Percentiles rank a stretch among this genome's conserved stretches.
phyloP scores from a whole-genome alignment of 208 protist genomes.

The Wallacemonas sp. region DNA sequence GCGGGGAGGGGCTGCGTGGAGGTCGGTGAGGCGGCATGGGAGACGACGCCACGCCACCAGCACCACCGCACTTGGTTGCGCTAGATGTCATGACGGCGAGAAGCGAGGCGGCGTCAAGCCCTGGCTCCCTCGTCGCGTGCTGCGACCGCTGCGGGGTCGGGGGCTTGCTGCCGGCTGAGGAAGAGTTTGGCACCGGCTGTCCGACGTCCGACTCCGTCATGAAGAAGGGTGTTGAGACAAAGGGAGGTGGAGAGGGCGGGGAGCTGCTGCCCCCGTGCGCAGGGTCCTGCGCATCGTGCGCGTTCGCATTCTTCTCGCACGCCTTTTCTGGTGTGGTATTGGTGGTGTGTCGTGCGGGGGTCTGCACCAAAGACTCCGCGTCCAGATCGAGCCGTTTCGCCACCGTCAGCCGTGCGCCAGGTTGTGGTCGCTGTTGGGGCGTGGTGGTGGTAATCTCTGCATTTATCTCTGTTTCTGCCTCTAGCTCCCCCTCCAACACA shows the following conservation, averaged over 20 bases:
- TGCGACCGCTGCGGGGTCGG: background rate
- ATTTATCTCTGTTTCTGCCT: too few relatives aligned
- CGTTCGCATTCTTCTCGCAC: too few relatives aligned
- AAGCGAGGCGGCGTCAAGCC: too few relatives aligned
- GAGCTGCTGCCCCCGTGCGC: too few relatives aligned
- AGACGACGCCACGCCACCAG: conserved; percentile 2
- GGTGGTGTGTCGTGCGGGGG: background rate
- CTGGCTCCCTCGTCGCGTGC: conserved; percentile 4
- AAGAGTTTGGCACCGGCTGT: too few relatives aligned
- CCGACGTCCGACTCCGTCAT: background rate
- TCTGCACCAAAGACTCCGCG: background rate
- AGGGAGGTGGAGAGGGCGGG: too few relatives aligned
- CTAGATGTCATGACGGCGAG: too few relatives aligned
- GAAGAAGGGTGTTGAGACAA: background rate
- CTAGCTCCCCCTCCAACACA: background rate
- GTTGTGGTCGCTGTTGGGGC: too few relatives aligned
- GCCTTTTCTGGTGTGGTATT: too few relatives aligned
- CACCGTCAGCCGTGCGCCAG: background rate
- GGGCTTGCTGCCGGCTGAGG: background rate
- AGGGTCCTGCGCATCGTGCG: too few relatives aligned
- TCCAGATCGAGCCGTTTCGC: conserved; percentile 1
- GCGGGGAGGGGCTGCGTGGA: conserved; percentile 4
- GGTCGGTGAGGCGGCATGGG: conserved; percentile 7
- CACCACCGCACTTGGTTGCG: too few relatives aligned
- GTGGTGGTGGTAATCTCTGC: too few relatives aligned